These are phyloP conservation scores for Haplosporangium sp. DNA, from an alignment of 371 early-diverging fungal species.

Conservation along the genomic window DNA sequence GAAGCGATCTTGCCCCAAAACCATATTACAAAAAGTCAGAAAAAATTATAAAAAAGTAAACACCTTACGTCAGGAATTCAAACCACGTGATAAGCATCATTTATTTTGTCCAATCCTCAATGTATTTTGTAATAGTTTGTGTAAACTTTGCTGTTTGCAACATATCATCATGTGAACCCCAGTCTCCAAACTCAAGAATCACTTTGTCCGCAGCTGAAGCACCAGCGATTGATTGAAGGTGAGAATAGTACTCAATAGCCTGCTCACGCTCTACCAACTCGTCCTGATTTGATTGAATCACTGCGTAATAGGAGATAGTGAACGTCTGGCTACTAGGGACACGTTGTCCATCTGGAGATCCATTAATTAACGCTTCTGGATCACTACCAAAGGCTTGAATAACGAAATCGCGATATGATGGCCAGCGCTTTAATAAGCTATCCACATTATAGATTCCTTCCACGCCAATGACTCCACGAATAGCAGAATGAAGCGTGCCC, in stretches of 20 bases:
- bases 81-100: no score
- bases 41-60: constrained; percentile 16
- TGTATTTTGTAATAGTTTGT: constrained; percentile 53
- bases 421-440: constrained; percentile 68
- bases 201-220: background rate
- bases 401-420: constrained; percentile 78
- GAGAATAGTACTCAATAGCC: constrained; percentile 63
- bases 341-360: constrained; percentile 33
- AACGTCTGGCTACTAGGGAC: constrained; percentile 7
- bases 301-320: constrained; percentile 60
- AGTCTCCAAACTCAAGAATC: constrained; percentile 60
- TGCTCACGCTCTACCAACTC: constrained; percentile 73
- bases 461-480: constrained; percentile 73
- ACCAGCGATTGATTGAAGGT: constrained; percentile 53
- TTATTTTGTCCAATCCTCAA: constrained; percentile 17
- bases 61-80: no score
- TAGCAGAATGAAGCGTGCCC: constrained; percentile 48
- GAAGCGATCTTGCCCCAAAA: constrained; percentile 9
- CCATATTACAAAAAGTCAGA: background rate
- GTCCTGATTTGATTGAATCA: constrained; percentile 78
- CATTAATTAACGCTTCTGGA: constrained; percentile 21
- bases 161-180: constrained; percentile 72
- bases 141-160: constrained; percentile 63
- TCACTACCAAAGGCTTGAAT: constrained; percentile 70
- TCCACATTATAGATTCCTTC: constrained; percentile 88